These are phyloP conservation scores for Cucurbita ficifolia DNA, from an alignment of 306 rosid species.

Conservation along the genomic window DNA sequence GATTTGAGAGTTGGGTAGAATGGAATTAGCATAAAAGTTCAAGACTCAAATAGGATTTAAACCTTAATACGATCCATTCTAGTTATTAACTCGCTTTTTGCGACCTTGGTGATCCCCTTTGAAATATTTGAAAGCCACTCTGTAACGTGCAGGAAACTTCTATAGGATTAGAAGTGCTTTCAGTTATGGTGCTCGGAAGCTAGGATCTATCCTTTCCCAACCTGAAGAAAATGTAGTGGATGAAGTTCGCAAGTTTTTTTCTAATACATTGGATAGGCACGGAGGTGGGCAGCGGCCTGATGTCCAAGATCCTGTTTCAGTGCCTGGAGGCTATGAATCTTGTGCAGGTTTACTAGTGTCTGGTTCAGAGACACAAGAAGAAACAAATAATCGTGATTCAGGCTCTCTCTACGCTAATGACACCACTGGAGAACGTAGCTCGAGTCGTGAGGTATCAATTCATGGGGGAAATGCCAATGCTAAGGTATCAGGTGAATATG, in stretches of 20 bases:
- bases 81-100: neutral
- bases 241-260: slow-evolving; percentile 26
- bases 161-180: slow-evolving; percentile 42
- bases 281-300: slow-evolving; percentile 40
- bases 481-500: slow-evolving; percentile 5
- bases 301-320: slow-evolving; percentile 22
- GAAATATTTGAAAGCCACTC: neutral
- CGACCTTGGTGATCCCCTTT: neutral
- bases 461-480: slow-evolving; percentile 10
- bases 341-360: neutral
- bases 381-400: slow-evolving; percentile 3
- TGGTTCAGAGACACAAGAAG: slow-evolving; percentile 19
- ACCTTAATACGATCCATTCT: neutral
- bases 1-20: neutral
- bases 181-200: slow-evolving; percentile 42
- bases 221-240: slow-evolving; percentile 21
- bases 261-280: slow-evolving; percentile 44
- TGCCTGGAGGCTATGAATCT: slow-evolving; percentile 12
- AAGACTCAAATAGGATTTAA: neutral
- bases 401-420: slow-evolving; percentile 8
- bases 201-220: slow-evolving; percentile 25
- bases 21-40: neutral
- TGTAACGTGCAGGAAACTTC: slow-evolving; percentile 27
- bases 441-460: neutral
- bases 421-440: slow-evolving; percentile 8